These are phyloP conservation scores for Candida railenensis DNA, from an alignment of 805 yeast genomes.

Conservation along the genomic window DNA sequence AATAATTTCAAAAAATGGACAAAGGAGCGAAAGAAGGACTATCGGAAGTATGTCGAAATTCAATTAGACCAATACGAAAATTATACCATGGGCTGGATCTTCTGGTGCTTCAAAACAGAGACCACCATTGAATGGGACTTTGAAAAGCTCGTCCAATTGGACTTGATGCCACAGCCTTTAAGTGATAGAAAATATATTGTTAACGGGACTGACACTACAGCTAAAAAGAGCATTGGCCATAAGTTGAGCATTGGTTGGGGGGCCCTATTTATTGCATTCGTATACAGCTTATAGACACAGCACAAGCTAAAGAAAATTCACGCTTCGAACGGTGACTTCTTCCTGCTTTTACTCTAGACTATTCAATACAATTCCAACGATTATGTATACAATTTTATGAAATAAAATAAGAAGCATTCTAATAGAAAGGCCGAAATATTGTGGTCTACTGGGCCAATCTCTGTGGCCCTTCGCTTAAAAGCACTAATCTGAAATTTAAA, in stretches of 20 bases:
- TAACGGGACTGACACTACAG: slow-evolving; percentile 33
- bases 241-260: neutral
- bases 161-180: slow-evolving; percentile 64
- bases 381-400: too few relatives aligned
- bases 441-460: too few relatives aligned
- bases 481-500: too few relatives aligned
- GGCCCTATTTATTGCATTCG: neutral
- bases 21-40: slow-evolving; percentile 36
- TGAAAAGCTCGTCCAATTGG: slow-evolving; percentile 44
- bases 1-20: slow-evolving; percentile 43
- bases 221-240: neutral
- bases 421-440: too few relatives aligned
- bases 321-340: too few relatives aligned
- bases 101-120: slow-evolving; percentile 74
- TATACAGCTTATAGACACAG: neutral
- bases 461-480: too few relatives aligned
- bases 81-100: slow-evolving; percentile 57
- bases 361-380: too few relatives aligned
- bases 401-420: too few relatives aligned
- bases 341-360: too few relatives aligned
- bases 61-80: slow-evolving; percentile 54
- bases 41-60: slow-evolving; percentile 57
- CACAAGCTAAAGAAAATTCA: too few relatives aligned
- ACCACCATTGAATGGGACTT: slow-evolving; percentile 68
- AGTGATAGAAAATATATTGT: slow-evolving; percentile 28